Evolutionary conservation across 306 rosid species (phyloP).

Genomic region (Lablab purpureus): DNA sequence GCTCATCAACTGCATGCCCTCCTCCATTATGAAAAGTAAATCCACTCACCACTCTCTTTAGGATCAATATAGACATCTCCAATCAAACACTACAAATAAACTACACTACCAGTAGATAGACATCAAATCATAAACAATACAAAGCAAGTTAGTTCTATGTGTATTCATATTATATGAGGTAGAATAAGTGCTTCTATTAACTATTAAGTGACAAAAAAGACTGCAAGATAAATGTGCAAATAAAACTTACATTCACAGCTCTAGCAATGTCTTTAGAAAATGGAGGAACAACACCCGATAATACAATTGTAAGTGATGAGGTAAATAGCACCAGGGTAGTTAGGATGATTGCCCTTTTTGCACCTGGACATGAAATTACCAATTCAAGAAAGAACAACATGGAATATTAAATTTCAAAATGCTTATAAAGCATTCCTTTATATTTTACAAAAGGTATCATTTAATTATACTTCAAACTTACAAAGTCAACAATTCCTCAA

Average conservation of each 20-base stretch:
- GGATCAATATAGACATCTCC: neutral
- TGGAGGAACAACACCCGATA: constrained; percentile 72
- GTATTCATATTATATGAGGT: neutral
- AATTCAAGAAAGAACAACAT: constrained; percentile 35
- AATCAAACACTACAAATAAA: neutral
- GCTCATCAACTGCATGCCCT: too few species aligned
- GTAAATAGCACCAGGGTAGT: constrained; percentile 68
- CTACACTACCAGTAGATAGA: neutral
- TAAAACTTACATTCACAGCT: constrained; percentile 79
- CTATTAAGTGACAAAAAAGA: neutral
- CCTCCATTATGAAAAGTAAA: too few species aligned
- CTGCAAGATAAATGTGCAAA: neutral
- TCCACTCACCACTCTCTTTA: too few species aligned
- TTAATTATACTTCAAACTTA: constrained; percentile 36
- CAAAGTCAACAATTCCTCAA: neutral
- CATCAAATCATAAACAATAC: neutral
- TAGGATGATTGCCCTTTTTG: constrained; percentile 64
- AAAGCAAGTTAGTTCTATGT: neutral
- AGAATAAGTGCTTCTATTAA: neutral
- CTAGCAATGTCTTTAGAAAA: constrained; percentile 80
- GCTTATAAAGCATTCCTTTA: constrained; percentile 12
- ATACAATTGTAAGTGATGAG: constrained; percentile 62
- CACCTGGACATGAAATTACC: constrained; percentile 60
- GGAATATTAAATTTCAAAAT: neutral
- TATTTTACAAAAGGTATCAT: constrained; percentile 4